These are phyloP conservation scores for Candida nitratophila DNA, from an alignment of 805 yeast species.

Conservation along the genomic window DNA sequence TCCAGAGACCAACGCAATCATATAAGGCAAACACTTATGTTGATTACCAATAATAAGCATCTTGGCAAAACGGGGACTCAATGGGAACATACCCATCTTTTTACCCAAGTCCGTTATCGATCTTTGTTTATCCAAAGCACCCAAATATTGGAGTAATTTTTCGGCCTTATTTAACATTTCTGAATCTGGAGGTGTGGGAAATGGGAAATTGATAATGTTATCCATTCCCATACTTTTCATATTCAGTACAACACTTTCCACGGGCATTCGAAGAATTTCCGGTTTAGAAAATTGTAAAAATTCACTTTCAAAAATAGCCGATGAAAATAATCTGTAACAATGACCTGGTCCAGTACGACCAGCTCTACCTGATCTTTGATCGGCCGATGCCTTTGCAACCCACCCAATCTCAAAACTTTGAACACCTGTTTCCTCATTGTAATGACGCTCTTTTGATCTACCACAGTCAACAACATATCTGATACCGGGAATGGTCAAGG, in stretches of 20 bases:
- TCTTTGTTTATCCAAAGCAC: conserved; percentile 60
- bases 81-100: conserved; percentile 85
- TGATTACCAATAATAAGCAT: conserved; percentile 87
- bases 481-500: conserved; percentile 92
- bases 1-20: conserved; percentile 89
- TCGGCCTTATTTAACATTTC: conserved; percentile 56
- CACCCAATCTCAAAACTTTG: conserved; percentile 89
- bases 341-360: conserved; percentile 99
- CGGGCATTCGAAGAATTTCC: conserved; percentile 91
- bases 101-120: conserved; percentile 71
- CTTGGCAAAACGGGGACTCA: conserved; percentile 89
- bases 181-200: conserved; percentile 83
- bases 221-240: conserved; percentile 98
- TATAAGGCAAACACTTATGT: conserved; percentile 73
- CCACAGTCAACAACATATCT: conserved; percentile 95
- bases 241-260: conserved; percentile 88
- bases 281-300: conserved; percentile 81
- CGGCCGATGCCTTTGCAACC: conserved; percentile 94
- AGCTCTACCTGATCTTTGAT: conserved; percentile 94
- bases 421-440: conserved; percentile 77
- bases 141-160: conserved; percentile 57
- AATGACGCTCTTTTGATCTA: conserved; percentile 81
- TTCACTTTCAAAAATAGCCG: conserved; percentile 87
- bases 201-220: conserved; percentile 85
- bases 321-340: conserved; percentile 84